Evolutionary conservation across 805 yeast species (phyloP), one percentile per base, ranked within the genome.

Genomic region (Teunomyces gatunensis): DNA sequence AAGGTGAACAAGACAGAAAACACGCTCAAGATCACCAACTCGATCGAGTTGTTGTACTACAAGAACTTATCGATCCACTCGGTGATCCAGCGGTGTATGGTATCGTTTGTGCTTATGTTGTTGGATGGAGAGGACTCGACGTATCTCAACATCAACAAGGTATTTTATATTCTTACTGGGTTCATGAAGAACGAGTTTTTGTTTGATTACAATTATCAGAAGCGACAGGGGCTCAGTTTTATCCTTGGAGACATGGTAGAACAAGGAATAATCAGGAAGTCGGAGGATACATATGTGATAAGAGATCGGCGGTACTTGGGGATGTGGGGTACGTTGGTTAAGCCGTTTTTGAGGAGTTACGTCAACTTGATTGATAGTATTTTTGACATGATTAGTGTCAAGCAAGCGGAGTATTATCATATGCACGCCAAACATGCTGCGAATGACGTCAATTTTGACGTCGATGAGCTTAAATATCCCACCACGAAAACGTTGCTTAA

Each of bases 41-140:
- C 80, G 9, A 76, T 81, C 63, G 84, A 79, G 61, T 68, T 81
- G 35, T 69, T 79, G 37, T 81, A 78, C 56, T 81, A 80, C 63
- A 78, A 84, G 52, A 81, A 81, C 60, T 77, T 79, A 58, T 65
- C 75, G 7, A 77, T 80, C 36, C 85, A 80, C 59, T 59, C 80
- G 58, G 73, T 81, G 49, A 76, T 80, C 29, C 71, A 75, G 32
- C 78, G 77, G 49, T 72, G 83, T 25, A 69, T 81, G 47, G 73
- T 72, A 3, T 67, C 79, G 23, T 68, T 76, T 27, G 50, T 51
- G 25, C 46, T 53, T 37, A 37, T 48, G 42, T 11, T 48, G 18
- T 25, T 42, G 18, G 42, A 48, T 18, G 48, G 46, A 3, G 36
- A 43, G 13, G 34, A 21, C 20, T 41, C 21, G 28, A 39, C 47